Conservation (phyloP, 805 yeast genomes). For the Candida orba region DNA sequence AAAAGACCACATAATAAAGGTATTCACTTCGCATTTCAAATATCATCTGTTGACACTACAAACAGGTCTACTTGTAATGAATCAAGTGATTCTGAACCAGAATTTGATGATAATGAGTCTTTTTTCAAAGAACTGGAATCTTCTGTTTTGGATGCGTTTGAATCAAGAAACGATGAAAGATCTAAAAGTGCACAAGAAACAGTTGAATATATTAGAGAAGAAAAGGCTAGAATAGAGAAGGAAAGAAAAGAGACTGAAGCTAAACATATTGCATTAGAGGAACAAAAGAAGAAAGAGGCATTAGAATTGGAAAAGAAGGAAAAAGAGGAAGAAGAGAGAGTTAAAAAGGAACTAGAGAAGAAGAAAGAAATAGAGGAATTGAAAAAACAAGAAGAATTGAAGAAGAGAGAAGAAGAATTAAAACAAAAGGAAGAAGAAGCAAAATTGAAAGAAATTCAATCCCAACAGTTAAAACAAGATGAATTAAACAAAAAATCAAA, state of each 20-base stretch:
- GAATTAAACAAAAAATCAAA: slow-evolving; percentile 16
- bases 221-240: slow-evolving; percentile 9
- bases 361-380: slow-evolving; percentile 10
- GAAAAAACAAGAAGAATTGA: slow-evolving; percentile 1
- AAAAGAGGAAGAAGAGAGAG: slow-evolving; percentile 9
- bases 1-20: background rate
- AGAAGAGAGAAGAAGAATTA: slow-evolving; percentile 7
- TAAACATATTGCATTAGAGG: slow-evolving; percentile 14
- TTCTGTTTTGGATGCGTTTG: background rate
- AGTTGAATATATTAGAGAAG: slow-evolving; percentile 12
- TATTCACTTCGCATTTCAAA: background rate
- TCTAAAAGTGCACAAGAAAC: slow-evolving; percentile 16
- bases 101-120: background rate
- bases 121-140: slow-evolving; percentile 13
- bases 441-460: slow-evolving; percentile 21
- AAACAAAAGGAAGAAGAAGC: slow-evolving; percentile 10
- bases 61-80: too few species aligned
- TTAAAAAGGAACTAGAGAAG: slow-evolving; percentile 12
- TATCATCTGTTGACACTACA: background rate
- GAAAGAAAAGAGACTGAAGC: slow-evolving; percentile 8
- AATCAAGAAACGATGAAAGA: slow-evolving; percentile 2
- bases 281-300: slow-evolving; percentile 9
- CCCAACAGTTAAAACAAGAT: slow-evolving; percentile 7
- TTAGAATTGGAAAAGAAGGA: background rate
- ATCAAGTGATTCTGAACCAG: too few species aligned